Evolutionary conservation across 1,139 yeast species (phyloP).

Genomic region (Hemisphaericaspora subhashii): DNA sequence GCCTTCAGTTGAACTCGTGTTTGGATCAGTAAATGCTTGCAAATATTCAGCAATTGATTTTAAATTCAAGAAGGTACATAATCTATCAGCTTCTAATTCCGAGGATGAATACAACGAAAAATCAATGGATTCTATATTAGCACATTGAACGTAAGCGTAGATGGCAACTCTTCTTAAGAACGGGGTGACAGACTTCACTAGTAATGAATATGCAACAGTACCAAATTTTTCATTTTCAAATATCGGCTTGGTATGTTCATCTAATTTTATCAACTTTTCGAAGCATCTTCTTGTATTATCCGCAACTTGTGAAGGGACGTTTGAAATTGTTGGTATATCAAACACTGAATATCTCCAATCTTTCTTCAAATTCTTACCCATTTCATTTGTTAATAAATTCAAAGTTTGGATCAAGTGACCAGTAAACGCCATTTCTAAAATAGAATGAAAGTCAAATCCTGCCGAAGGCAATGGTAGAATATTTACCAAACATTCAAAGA

Average conservation of each 20-base stretch:
- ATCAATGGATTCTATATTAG: slow-evolving; percentile 48
- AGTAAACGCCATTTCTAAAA: slow-evolving; percentile 42
- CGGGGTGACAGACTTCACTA: slow-evolving; percentile 59
- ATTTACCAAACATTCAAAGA: slow-evolving; percentile 52
- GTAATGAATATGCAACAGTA: slow-evolving; percentile 50
- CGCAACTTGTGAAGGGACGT: slow-evolving; percentile 21
- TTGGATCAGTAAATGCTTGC: slow-evolving; percentile 11
- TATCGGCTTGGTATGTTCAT: slow-evolving; percentile 10
- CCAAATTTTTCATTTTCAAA: slow-evolving; percentile 27
- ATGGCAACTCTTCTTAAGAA: slow-evolving; percentile 69
- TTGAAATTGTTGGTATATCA: slow-evolving; percentile 36
- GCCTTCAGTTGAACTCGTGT: slow-evolving; percentile 14
- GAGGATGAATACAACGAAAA: slow-evolving; percentile 18
- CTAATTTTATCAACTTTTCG: slow-evolving; percentile 12
- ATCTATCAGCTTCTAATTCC: slow-evolving; percentile 55
- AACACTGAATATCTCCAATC: slow-evolving; percentile 24
- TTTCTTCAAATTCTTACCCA: slow-evolving; percentile 23
- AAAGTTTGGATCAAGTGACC: slow-evolving; percentile 39
- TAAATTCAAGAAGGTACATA: slow-evolving; percentile 55
- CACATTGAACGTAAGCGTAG: slow-evolving; percentile 56
- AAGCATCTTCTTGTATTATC: slow-evolving; percentile 18
- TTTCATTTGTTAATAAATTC: slow-evolving; percentile 24
- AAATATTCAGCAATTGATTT: slow-evolving; percentile 31
- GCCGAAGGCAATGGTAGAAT: slow-evolving; percentile 43
- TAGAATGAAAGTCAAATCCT: slow-evolving; percentile 39